Evolutionary conservation across 2,329 filamentous ascomycete species (phyloP).

Genomic region (Cadophora malorum): DNA sequence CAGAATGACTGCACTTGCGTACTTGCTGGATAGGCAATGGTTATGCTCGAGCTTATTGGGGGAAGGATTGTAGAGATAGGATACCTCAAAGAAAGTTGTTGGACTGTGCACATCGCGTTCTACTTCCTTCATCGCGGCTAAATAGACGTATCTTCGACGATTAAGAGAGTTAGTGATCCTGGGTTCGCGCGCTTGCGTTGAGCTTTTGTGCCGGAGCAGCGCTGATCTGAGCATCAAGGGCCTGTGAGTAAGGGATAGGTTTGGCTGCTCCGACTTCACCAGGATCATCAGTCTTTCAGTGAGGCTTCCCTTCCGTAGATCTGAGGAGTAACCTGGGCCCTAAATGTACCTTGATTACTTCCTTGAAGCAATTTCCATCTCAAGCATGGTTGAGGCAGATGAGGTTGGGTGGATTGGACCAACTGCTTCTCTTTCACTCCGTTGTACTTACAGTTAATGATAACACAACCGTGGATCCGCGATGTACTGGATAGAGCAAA

Average conservation of each 20-base stretch:
- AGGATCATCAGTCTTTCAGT: too few species aligned
- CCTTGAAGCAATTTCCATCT: neutral
- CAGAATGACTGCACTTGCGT: too few species aligned
- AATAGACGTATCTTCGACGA: too few species aligned
- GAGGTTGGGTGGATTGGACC: neutral
- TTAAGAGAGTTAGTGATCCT: too few species aligned
- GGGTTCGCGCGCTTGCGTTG: neutral
- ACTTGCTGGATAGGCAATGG: neutral
- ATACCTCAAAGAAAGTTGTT: neutral
- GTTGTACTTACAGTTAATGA: neutral
- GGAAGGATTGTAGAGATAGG: neutral
- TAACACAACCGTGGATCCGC: neutral
- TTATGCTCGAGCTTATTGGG: neutral
- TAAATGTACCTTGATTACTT: neutral
- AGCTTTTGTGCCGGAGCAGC: slow-evolving; percentile 1
- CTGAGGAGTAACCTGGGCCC: too few species aligned
- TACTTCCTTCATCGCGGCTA: neutral
- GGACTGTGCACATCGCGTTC: neutral
- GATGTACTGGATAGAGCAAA: neutral
- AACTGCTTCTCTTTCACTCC: neutral
- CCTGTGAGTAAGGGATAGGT: too few species aligned
- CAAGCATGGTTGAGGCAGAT: neutral
- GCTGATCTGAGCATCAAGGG: too few species aligned
- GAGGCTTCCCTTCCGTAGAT: too few species aligned
- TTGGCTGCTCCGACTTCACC: too few species aligned